Evolutionary conservation across 2,329 filamentous ascomycete genomes (phyloP), one percentile per base, ranked within the genome.

Genomic region (Ophiocordyceps camponoti-rufipedis): DNA sequence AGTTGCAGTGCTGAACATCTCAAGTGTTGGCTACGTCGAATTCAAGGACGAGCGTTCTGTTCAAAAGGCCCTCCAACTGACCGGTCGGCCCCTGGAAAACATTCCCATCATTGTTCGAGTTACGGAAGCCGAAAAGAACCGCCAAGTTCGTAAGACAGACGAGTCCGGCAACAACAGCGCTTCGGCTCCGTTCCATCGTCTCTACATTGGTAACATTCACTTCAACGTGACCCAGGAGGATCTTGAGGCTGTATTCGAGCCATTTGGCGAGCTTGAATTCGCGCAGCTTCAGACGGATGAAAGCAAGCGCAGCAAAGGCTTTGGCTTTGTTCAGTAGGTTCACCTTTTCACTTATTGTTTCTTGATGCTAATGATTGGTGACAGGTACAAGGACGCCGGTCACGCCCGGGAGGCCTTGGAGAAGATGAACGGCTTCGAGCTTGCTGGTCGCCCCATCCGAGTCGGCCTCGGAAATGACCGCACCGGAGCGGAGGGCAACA

Each of bases 401-500:
- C 80, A 95, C 64, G 91, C 91, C 59, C 85, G 89, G 60, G 85
- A 94, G 63, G 93, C 91, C 50, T 72, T 98, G 52, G 87, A 95
- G 64, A 94, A 95, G 68, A 95, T 98, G 89, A 98, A 98, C 66
- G 88, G 89, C 52, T 98, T 96, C 68, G 91, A 96, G 67, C 80
- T 98, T 55, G 91, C 91, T 57, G 88, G 88, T 65, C 88, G 91
- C 62, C 87, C 88, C 52, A 96, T 98, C 63, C 87, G 91, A 61
- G 93, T 98, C 64, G 91, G 91, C 65, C 85, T 98, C 70, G 91
- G 91, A 67, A 98, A 95, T 71, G 91, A 98, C 84, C 96, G 96
- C 78, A 96, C 96, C 68, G 96, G 88, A 66, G 84, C 88, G 59
- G 91, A 96, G 69, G 91, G 87, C 65, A 83, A 85, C 67, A 77